Conservation (phyloP, 2,329 filamentous ascomycete genomes). For the Hymenoscyphus fraxineus region DNA sequence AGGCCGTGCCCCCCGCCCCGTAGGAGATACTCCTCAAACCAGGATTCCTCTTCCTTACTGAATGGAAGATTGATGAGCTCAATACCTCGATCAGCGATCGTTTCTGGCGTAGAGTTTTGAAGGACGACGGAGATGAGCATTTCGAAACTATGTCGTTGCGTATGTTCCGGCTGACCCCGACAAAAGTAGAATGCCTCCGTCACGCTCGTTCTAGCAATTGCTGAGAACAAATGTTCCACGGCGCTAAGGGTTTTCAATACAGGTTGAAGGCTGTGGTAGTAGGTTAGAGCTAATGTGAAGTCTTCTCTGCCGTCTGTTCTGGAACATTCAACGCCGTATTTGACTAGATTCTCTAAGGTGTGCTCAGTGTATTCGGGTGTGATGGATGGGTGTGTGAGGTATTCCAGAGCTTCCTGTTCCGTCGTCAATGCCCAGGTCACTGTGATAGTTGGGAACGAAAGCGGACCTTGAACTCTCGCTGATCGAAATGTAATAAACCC, state of each 20-base stretch:
- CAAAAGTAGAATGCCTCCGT: constrained; percentile 72
- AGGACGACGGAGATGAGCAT: constrained; percentile 60
- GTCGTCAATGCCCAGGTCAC: constrained; percentile 25
- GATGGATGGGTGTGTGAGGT: constrained; percentile 74
- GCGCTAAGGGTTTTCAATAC: constrained; percentile 62
- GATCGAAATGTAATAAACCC: constrained; percentile 78
- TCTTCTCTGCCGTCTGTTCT: constrained; percentile 51
- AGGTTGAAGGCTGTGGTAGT: constrained; percentile 73
- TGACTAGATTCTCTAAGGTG: constrained; percentile 67
- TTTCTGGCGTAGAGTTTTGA: constrained; percentile 36
- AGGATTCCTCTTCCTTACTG: constrained; percentile 64
- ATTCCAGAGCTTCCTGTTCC: constrained; percentile 61
- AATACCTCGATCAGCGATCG: constrained; percentile 53
- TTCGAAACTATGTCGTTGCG: constrained; percentile 63
- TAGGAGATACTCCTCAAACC: constrained; percentile 68
- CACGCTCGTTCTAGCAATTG: constrained; percentile 63
- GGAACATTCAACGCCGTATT: constrained; percentile 24
- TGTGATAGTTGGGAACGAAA: background rate
- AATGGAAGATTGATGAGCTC: constrained; percentile 73
- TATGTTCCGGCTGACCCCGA: constrained; percentile 57
- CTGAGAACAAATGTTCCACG: constrained; percentile 64
- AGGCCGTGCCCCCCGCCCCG: constrained; percentile 61
- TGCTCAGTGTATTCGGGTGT: constrained; percentile 80
- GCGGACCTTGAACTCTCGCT: constrained; percentile 60
- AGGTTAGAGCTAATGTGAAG: constrained; percentile 66